phyloP scores from a whole-genome alignment of 2,329 filamentous ascomycete genomes.

The Daldinia sp. region DNA sequence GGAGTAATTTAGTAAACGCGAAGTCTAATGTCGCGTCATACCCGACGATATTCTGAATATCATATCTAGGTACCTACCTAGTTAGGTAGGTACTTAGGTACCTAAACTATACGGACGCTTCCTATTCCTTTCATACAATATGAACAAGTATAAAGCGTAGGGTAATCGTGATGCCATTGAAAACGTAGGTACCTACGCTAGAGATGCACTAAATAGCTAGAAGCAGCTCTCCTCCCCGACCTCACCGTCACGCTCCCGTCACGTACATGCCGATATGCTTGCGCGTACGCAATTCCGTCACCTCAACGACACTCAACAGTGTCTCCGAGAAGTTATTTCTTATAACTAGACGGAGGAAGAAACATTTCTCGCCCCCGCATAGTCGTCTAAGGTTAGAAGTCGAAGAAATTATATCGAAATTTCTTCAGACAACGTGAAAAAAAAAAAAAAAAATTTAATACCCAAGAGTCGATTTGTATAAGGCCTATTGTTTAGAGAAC shows the following conservation, averaged over 20 bases:
- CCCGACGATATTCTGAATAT: too few relatives aligned
- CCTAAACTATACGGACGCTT: background rate
- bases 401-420: background rate
- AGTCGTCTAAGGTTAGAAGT: too few relatives aligned
- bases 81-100: too few relatives aligned
- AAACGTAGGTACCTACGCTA: background rate
- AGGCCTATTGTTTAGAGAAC: too few relatives aligned
- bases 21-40: too few relatives aligned
- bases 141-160: background rate
- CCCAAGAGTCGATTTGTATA: background rate
- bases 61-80: too few relatives aligned
- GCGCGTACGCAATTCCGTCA: slow-evolving; percentile 5
- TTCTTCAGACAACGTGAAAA: too few relatives aligned
- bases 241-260: slow-evolving; percentile 17
- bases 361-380: background rate
- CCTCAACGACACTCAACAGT: background rate
- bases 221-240: background rate
- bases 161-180: slow-evolving; percentile 4
- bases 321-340: background rate
- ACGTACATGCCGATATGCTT: background rate
- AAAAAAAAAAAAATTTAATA: background rate
- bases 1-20: too few relatives aligned
- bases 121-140: background rate
- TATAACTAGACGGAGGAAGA: slow-evolving; percentile 11
- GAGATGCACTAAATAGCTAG: slow-evolving; percentile 1